phyloP scores from a whole-genome alignment of 306 rosid species.

The Begonia fuchsioides region DNA sequence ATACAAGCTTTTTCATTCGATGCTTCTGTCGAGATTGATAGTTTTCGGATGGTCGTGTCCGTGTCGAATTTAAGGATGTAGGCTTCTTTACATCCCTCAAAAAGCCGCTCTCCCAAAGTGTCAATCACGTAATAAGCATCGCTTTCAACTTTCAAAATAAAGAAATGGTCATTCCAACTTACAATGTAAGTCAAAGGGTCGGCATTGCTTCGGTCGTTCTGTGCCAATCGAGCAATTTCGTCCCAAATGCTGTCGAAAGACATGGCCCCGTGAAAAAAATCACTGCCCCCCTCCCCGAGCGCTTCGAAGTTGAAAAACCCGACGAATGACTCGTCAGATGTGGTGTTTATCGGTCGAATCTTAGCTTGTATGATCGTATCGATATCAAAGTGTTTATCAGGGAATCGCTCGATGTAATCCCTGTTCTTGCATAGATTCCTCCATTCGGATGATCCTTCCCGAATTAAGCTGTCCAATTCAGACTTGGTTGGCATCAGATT shows the following conservation, averaged over 20 bases:
- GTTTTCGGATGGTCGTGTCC: conserved; percentile 11
- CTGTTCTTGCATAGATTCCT: conserved; percentile 16
- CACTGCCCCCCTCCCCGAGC: conserved; percentile 10
- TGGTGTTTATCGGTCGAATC: conserved; percentile 17
- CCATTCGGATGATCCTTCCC: conserved; percentile 32
- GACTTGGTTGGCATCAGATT: conserved; percentile 22
- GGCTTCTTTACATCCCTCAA: conserved; percentile 24
- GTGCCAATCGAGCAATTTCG: conserved; percentile 17
- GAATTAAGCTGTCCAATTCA: conserved; percentile 19
- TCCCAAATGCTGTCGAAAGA: conserved; percentile 24
- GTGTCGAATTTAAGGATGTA: conserved; percentile 22
- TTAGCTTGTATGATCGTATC: conserved; percentile 20
- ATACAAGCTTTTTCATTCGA: conserved; percentile 5
- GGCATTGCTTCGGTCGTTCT: conserved; percentile 1
- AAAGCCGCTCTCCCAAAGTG: conserved; percentile 31
- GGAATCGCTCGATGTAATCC: conserved; percentile 16
- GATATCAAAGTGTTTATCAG: conserved; percentile 28
- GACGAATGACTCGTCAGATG: conserved; percentile 17
- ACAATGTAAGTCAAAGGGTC: conserved; percentile 13
- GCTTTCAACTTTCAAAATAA: conserved; percentile 21
- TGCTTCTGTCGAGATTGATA: conserved; percentile 8
- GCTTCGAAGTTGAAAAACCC: conserved; percentile 27
- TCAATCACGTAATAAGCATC: conserved; percentile 26
- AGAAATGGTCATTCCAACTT: conserved; percentile 36
- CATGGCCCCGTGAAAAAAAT: conserved; percentile 24